Base-by-base conservation (phyloP, 176 grass and related monocot species). In the Aechmea fasciata region DNA sequence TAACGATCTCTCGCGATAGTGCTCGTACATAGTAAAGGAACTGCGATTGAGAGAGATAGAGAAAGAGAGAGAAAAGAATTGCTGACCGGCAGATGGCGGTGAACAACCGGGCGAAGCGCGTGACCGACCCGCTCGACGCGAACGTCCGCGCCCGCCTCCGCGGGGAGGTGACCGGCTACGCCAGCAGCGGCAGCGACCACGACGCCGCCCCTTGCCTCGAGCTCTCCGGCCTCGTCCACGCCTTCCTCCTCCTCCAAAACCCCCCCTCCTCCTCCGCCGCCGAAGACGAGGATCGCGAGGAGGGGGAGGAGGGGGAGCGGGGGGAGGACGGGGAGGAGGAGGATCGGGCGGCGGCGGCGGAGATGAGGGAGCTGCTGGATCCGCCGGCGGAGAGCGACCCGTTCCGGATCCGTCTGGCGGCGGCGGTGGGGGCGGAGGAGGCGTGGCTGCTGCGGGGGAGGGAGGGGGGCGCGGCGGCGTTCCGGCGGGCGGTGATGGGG, bases 181-280 rank as follows among this genome's bases (percentile, higher is more conserved):
- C 78, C 66, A 75, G 85, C 76, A 91, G 92, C 71, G 85, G 89
- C 65, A 87, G 94, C 63, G 89, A 92, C 48, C 86, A 92, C 68
- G 86, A 87, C 59, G 77, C 82, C 14, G 69, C 82, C 48, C 78
- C 87, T 0, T 94, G 90, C 78, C 80, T 94, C n/a, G n/a, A n/a
- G n/a, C n/a, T n/a, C 50, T 94, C 87, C 24, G 87, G 50, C 29
- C 90, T 99, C 51, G 90, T 99, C 14, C 87, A 88, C 73, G 86
- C 77, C 10, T 93, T 94, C 68, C 95, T 99, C 68, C 95, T 99
- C 15, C 89, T 90, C 75, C 85, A 70, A n/a, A 84, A 65, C 70
- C 69, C 72, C 61, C 71, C 18, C 7, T 55, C 54, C 18, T 74
- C n/a, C 14, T 69, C 74, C 25, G 73, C 75, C 9, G 87, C 90